phyloP scores from a whole-genome alignment of 495 filamentous ascomycete species.

The Penicillium waksmanii region DNA sequence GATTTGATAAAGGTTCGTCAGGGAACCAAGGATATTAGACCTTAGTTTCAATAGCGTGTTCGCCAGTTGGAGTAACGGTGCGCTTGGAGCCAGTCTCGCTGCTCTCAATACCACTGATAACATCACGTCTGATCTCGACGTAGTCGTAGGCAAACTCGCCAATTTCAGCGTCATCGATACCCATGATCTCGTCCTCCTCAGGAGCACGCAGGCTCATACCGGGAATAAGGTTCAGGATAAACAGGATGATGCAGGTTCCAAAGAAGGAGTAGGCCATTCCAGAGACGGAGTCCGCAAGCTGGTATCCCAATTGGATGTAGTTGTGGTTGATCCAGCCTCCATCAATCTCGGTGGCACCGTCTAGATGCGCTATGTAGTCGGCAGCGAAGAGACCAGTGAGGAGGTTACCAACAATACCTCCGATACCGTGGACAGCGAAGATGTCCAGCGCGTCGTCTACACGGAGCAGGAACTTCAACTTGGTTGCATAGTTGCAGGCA shows the following conservation, averaged over 20 bases:
- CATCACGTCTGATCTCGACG: constrained; percentile 87
- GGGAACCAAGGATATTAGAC: constrained; percentile 22
- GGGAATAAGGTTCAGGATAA: constrained; percentile 85
- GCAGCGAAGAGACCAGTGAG: constrained; percentile 91
- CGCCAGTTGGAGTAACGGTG: constrained; percentile 32
- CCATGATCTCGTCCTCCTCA: constrained; percentile 86
- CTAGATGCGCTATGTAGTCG: constrained; percentile 88
- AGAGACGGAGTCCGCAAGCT: constrained; percentile 83
- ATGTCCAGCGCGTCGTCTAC: constrained; percentile 94
- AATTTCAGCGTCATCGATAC: constrained; percentile 94
- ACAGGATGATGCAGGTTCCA: constrained; percentile 83
- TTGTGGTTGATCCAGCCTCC: constrained; percentile 92
- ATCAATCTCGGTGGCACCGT: constrained; percentile 68
- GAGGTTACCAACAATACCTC: constrained; percentile 88
- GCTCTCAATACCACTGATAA: constrained; percentile 63
- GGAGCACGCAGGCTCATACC: constrained; percentile 77
- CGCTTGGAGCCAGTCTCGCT: constrained; percentile 40
- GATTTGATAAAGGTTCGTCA: constrained; percentile 6
- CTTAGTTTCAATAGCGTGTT: constrained; percentile 36
- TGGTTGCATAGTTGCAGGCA: constrained; percentile 93
- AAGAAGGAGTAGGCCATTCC: constrained; percentile 87
- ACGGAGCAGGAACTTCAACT: constrained; percentile 86
- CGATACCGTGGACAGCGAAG: constrained; percentile 89
- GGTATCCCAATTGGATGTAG: constrained; percentile 87
- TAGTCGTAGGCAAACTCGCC: constrained; percentile 99